Conservation (phyloP, 140 eudicot species). For the Flaveria floridana region DNA sequence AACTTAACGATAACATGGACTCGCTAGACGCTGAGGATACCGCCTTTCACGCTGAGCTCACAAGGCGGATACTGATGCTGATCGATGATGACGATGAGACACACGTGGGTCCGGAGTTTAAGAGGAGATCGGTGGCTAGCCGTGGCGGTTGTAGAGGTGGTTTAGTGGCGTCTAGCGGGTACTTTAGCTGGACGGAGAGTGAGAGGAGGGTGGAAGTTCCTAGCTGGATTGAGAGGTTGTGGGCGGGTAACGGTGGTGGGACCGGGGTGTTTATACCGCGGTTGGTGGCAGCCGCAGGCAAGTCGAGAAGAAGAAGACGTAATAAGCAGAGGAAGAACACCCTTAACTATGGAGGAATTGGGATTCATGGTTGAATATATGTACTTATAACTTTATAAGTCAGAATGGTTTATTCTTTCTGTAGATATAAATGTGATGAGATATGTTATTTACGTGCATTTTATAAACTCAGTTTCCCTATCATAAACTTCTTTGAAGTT, state of each 20-base stretch:
- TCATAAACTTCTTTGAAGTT: too few species aligned
- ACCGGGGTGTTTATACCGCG: slow-evolving; percentile 50
- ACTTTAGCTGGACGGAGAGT: slow-evolving; percentile 32
- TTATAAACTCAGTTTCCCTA: too few species aligned
- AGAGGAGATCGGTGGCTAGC: slow-evolving; percentile 16
- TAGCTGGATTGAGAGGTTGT: slow-evolving; percentile 41
- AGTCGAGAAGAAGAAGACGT: slow-evolving; percentile 36
- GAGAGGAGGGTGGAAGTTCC: slow-evolving; percentile 29
- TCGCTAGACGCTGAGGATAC: slow-evolving; percentile 13
- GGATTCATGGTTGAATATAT: neutral
- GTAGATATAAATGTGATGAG: neutral
- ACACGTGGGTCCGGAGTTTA: neutral
- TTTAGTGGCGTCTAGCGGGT: slow-evolving; percentile 12
- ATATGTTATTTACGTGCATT: too few species aligned
- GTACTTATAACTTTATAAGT: neutral
- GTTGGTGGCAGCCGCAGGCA: slow-evolving; percentile 11
- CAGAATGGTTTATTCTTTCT: neutral
- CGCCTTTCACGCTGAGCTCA: slow-evolving; percentile 28
- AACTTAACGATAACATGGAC: slow-evolving; percentile 12
- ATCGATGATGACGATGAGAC: slow-evolving; percentile 26
- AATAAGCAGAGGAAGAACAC: slow-evolving; percentile 28
- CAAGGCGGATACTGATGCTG: slow-evolving; percentile 30
- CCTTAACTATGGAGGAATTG: neutral
- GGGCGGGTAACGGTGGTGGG: slow-evolving; percentile 31
- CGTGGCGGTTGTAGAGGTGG: neutral